phyloP scores from a whole-genome alignment of 257 asterid species.

The Jasminum sambac region DNA sequence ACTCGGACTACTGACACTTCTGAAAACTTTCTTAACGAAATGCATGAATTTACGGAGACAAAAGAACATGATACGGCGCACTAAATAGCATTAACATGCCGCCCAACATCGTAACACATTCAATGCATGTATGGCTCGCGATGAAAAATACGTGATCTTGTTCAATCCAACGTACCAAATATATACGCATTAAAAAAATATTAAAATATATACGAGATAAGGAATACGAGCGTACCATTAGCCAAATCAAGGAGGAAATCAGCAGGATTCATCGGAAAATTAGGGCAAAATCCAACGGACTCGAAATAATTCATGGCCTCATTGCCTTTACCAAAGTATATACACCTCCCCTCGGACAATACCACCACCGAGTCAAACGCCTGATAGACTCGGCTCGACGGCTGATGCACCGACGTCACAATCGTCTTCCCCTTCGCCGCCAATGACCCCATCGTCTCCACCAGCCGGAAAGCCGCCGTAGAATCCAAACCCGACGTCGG shows the following conservation, averaged over 20 bases:
- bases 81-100: neutral
- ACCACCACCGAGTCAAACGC: conserved; percentile 74
- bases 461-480: conserved; percentile 76
- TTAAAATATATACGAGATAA: neutral
- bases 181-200: too few species aligned
- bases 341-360: conserved; percentile 71
- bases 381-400: conserved; percentile 80
- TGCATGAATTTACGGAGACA: neutral
- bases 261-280: conserved; percentile 93
- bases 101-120: neutral
- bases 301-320: conserved; percentile 81
- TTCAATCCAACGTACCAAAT: too few species aligned
- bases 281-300: conserved; percentile 69
- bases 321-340: conserved; percentile 68
- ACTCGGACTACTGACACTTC: neutral
- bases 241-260: conserved; percentile 99
- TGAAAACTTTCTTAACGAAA: conserved; percentile 32
- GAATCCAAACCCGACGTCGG: conserved; percentile 96
- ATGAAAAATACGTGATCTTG: too few species aligned
- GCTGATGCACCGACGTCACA: conserved; percentile 86
- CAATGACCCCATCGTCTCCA: conserved; percentile 54
- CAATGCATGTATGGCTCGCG: neutral
- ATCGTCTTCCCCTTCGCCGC: conserved; percentile 85
- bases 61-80: neutral
- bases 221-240: conserved; percentile 57